Conservation (phyloP, 75 land plant species). For the Chamaecyparis obtusa region DNA sequence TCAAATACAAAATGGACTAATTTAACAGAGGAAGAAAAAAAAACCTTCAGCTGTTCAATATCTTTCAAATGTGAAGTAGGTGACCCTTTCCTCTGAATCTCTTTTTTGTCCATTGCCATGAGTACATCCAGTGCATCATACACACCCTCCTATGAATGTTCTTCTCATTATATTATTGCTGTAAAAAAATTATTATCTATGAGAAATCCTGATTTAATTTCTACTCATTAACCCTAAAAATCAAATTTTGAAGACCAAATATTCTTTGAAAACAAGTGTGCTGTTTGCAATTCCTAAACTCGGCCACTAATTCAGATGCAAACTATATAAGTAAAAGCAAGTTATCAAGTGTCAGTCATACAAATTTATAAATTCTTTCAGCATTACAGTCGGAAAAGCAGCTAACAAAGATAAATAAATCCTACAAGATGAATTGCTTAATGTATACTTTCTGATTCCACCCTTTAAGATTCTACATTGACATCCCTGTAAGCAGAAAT, state of each 20-base stretch:
- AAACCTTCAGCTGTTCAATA: slow-evolving; percentile 48
- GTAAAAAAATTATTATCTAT: slow-evolving; percentile 2
- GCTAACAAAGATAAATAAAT: not conserved
- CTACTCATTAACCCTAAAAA: not conserved
- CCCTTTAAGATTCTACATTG: not conserved
- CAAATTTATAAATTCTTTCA: not conserved
- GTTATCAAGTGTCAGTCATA: not conserved
- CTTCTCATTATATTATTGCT: slow-evolving; percentile 68
- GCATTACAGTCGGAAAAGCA: not conserved
- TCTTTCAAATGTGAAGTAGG: slow-evolving; percentile 37
- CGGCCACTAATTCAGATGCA: slow-evolving; percentile 14
- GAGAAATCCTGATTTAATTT: not conserved
- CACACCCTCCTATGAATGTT: slow-evolving; percentile 62
- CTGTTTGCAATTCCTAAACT: not conserved
- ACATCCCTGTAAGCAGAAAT: not conserved
- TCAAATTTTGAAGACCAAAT: not conserved
- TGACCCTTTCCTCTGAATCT: slow-evolving; percentile 62
- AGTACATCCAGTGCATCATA: slow-evolving; percentile 68
- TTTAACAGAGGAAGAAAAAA: slow-evolving; percentile 7
- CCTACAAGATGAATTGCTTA: not conserved
- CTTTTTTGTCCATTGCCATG: slow-evolving; percentile 66
- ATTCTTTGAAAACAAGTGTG: not conserved
- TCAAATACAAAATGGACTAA: not conserved
- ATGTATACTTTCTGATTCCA: not conserved
- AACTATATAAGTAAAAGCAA: not conserved